Percentiles rank a stretch among this genome's conserved stretches.
These are phyloP conservation scores for Pythium dissotocum DNA, from an alignment of 352 stramenopile genomes.

Conservation along the genomic window DNA sequence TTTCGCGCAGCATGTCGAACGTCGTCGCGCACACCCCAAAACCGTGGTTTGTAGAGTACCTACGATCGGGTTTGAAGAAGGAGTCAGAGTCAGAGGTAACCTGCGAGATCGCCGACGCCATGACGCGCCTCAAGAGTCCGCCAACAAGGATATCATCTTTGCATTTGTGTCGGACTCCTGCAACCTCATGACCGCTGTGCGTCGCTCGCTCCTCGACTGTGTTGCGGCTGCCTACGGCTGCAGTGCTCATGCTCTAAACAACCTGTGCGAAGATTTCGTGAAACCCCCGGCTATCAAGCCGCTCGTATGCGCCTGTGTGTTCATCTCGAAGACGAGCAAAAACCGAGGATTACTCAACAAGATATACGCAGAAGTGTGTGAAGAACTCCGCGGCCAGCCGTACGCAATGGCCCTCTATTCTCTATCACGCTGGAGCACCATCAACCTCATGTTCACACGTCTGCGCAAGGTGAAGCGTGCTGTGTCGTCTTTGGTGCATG, in stretches of 20 bases:
- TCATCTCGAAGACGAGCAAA: background rate
- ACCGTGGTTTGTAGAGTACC: conserved; percentile 8
- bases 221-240: background rate
- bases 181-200: background rate
- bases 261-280: background rate
- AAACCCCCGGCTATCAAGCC: background rate
- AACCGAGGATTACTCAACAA: conserved; percentile 1
- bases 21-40: background rate
- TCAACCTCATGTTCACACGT: conserved; percentile 5
- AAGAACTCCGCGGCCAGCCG: background rate
- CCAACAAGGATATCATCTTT: background rate
- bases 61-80: background rate
- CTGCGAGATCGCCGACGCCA: background rate
- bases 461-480: background rate
- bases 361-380: background rate
- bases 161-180: conserved; percentile 4
- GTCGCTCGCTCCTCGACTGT: background rate
- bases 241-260: background rate
- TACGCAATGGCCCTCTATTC: conserved; percentile 1
- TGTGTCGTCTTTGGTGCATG: background rate
- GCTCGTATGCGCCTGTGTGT: background rate
- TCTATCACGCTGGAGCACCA: background rate
- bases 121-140: background rate
- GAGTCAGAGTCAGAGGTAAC: background rate
- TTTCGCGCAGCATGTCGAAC: conserved; percentile 2